phyloP scores from a whole-genome alignment of 2,329 filamentous ascomycete species.

The Exserohilum rostratum region DNA sequence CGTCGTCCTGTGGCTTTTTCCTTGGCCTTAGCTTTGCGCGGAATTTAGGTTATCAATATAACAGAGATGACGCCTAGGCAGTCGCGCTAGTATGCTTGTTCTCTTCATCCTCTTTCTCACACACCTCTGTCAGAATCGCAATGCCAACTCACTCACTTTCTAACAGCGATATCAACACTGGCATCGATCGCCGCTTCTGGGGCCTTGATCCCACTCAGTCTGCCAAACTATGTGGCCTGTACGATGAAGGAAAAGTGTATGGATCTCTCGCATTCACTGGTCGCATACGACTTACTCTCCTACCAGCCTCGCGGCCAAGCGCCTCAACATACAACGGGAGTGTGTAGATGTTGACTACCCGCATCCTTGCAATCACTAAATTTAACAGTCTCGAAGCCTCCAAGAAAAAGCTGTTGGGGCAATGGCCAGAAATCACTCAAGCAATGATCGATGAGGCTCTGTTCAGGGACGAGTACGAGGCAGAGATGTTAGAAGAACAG shows the following conservation, averaged over 20 bases:
- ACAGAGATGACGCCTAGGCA: not conserved
- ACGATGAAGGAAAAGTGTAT: constrained; percentile 8
- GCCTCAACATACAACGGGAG: not conserved
- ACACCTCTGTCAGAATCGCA: not conserved
- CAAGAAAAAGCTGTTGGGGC: not conserved
- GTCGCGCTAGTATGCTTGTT: not conserved
- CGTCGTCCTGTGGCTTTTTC: not conserved
- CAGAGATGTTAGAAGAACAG: not conserved
- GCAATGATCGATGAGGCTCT: not conserved
- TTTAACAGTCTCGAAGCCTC: not conserved
- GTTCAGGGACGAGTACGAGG: not conserved
- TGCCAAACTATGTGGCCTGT: not conserved
- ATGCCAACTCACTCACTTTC: not conserved
- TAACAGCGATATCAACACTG: not conserved
- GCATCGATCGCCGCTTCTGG: not conserved
- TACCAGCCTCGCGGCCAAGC: not conserved
- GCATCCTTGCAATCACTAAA: not conserved
- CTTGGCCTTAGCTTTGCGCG: not conserved
- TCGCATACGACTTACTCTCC: not conserved
- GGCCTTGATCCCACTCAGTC: constrained; percentile 2
- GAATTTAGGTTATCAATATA: not conserved
- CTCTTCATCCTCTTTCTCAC: not conserved
- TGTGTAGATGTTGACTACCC: not conserved
- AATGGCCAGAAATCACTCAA: not conserved
- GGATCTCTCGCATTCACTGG: not conserved